Evolutionary conservation across 2,329 filamentous ascomycete species (phyloP), one percentile per base, ranked within the genome.

Genomic region (Lachnellula subtilissima): DNA sequence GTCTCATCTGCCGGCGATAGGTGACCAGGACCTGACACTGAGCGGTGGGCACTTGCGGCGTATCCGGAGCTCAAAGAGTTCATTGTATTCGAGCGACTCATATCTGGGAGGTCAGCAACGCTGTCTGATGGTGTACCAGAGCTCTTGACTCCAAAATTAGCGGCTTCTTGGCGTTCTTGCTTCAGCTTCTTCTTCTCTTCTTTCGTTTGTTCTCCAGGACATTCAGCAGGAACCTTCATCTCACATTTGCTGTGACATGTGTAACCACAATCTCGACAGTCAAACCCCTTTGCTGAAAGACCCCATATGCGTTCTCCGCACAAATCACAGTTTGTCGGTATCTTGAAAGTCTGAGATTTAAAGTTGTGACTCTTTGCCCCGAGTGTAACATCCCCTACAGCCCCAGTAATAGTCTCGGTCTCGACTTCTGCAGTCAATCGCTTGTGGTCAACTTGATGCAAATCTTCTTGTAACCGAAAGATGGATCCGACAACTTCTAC

Each of bases 231-330:
- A 0, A 97, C 94, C 74, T 97, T 99, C 87, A 99, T 94, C 76
- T 99, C 91, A 71, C 94, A 99, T 75, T 99, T 99, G 77, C 87
- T 95, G 74, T 99, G 94, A 69, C 94, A 99, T 2, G 92, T 97
- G 74, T 97, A 99, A 36, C 95, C 94, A 68, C 94, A 99, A 71
- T 97, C 93, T 64, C 88, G 84, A 69, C 94, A 99, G 70, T 96
- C 92, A 69, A 96, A 95, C 0, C 94, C 94, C 74, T 99, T 99
- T 39, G 94, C 93, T 32, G 91, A 96, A 42, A 99, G 73, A 0
- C 94, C 94, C 94, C 94, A 99, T 70, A 99, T 96, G 28, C 94
- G 84, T 70, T 99, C 94, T 17, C 92, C 92, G 66, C 94, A 99
- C 12, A 97, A 80, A 72, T 99, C 94, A 75, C 94, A 99, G 71